These are phyloP conservation scores for Fusarium fujikuroi DNA, from an alignment of 2,329 filamentous ascomycete genomes.

Conservation along the genomic window DNA sequence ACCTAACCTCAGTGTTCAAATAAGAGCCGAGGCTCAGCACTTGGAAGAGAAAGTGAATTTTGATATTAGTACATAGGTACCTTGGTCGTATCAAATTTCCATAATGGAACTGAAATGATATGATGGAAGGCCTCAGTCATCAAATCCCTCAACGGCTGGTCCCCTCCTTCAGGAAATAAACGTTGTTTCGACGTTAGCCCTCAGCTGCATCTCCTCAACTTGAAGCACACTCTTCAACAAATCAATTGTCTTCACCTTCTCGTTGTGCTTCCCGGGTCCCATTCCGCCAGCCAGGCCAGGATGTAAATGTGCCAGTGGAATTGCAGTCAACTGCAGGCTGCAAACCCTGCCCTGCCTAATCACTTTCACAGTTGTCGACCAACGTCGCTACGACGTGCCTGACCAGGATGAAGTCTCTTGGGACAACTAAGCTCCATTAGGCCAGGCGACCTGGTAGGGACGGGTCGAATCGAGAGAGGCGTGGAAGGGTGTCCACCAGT, in stretches of 20 bases:
- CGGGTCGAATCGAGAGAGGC: constrained; percentile 40
- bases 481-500: constrained; percentile 8
- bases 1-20: neutral
- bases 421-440: constrained; percentile 28
- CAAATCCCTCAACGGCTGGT: constrained; percentile 9
- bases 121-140: constrained; percentile 18
- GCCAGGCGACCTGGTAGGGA: constrained; percentile 19
- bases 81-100: neutral
- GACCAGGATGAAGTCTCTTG: neutral
- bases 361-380: constrained; percentile 21
- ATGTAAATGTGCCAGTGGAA: constrained; percentile 15
- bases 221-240: constrained; percentile 32
- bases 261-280: constrained; percentile 14
- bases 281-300: constrained; percentile 21
- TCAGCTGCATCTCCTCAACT: constrained; percentile 26
- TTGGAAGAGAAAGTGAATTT: neutral
- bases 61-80: neutral
- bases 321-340: constrained; percentile 19
- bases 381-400: constrained; percentile 12
- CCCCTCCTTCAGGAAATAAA: constrained; percentile 11
- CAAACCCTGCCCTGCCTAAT: constrained; percentile 23
- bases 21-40: neutral
- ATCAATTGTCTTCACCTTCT: constrained; percentile 26
- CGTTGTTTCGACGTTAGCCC: constrained; percentile 24
- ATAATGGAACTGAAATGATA: neutral